Percentiles rank a stretch among this genome's conserved stretches.
These are phyloP conservation scores for Phalaenopsis hybrid DNA, from an alignment of 116 monocot species.

Conservation along the genomic window DNA sequence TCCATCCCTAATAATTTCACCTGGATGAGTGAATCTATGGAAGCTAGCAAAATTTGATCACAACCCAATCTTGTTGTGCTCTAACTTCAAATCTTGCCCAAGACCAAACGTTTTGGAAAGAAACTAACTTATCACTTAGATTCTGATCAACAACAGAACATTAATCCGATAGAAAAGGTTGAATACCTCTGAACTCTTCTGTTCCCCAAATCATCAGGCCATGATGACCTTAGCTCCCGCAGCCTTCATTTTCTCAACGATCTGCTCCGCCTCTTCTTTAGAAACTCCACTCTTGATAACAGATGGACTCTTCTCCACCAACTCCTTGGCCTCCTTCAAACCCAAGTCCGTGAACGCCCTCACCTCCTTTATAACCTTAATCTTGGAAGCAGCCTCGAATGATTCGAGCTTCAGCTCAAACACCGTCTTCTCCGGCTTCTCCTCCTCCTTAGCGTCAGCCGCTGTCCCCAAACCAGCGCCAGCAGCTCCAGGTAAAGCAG, in stretches of 20 bases:
- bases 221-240: constrained; percentile 84
- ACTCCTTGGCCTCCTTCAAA: constrained; percentile 97
- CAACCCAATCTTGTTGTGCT: neutral
- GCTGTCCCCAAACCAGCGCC: no score
- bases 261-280: constrained; percentile 71
- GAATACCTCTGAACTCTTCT: constrained; percentile 1
- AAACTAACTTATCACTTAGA: neutral
- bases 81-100: neutral
- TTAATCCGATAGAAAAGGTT: neutral
- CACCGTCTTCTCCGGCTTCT: constrained; percentile 82
- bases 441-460: constrained; percentile 30
- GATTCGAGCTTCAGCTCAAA: constrained; percentile 84
- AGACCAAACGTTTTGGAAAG: neutral
- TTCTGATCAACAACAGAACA: neutral
- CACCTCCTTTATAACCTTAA: constrained; percentile 95
- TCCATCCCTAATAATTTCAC: no score
- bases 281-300: constrained; percentile 78
- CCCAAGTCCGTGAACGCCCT: constrained; percentile 85
- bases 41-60: neutral
- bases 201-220: constrained; percentile 31
- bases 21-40: neutral
- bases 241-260: constrained; percentile 82
- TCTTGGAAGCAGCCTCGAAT: constrained; percentile 70
- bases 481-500: no score
- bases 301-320: constrained; percentile 84